Evolutionary conservation across 2,329 filamentous ascomycete genomes (phyloP).

Genomic region (Cordyceps tenuipes): DNA sequence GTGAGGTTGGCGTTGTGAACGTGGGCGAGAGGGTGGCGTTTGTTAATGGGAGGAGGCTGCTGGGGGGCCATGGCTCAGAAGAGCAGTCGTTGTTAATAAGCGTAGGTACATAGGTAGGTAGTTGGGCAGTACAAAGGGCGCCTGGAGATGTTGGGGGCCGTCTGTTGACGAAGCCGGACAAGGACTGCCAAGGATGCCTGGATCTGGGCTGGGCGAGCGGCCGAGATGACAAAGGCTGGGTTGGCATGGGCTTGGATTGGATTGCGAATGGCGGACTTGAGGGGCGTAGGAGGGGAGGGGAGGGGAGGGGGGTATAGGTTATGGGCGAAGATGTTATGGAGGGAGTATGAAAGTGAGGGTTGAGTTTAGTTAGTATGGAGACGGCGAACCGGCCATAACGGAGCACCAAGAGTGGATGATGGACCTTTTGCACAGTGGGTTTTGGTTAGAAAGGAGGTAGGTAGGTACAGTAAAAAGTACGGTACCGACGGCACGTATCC

Average conservation of each 20-base stretch:
- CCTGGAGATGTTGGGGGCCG: not conserved
- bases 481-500: not conserved
- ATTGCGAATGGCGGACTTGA: not conserved
- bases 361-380: not conserved
- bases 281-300: too few species aligned
- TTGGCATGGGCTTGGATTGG: not conserved
- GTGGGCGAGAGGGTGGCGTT: slow-evolving; percentile 1
- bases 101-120: not conserved
- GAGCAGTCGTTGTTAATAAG: not conserved
- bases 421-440: slow-evolving; percentile 4
- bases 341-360: not conserved
- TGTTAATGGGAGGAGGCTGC: not conserved
- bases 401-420: not conserved
- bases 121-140: not conserved
- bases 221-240: slow-evolving; percentile 1
- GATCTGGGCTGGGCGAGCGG: slow-evolving; percentile 6
- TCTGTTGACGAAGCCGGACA: not conserved
- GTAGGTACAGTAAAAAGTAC: too few species aligned
- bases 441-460: not conserved
- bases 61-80: not conserved
- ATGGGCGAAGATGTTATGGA: too few species aligned
- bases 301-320: too few species aligned
- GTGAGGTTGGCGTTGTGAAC: not conserved
- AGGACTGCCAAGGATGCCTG: slow-evolving; percentile 6
- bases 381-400: not conserved